Conservation (phyloP, 495 filamentous ascomycete species). For the Aspergillus kassunensis region DNA sequence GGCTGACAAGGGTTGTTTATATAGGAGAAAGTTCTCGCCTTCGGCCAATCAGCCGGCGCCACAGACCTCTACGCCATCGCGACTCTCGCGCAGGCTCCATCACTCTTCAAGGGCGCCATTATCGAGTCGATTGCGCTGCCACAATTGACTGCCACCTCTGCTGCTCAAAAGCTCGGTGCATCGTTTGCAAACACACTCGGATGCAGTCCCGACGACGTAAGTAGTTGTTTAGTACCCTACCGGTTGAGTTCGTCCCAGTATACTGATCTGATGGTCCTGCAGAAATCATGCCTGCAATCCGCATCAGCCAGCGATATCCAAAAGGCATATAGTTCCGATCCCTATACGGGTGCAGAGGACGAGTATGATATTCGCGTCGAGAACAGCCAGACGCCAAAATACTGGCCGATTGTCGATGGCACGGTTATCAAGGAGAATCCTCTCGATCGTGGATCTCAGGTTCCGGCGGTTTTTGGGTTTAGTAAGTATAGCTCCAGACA, state of each 20-base stretch:
- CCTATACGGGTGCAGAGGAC: slow-evolving; percentile 10
- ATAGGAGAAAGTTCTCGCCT: slow-evolving; percentile 33
- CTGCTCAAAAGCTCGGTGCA: slow-evolving; percentile 11
- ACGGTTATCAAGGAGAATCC: slow-evolving; percentile 32
- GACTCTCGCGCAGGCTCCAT: slow-evolving; percentile 31
- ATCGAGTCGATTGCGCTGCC: slow-evolving; percentile 32
- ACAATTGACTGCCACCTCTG: slow-evolving; percentile 14
- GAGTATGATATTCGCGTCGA: neutral
- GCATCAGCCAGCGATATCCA: slow-evolving; percentile 13
- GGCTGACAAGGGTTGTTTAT: too few species aligned
- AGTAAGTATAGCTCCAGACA: slow-evolving; percentile 15
- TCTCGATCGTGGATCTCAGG: slow-evolving; percentile 23
- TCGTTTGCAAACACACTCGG: slow-evolving; percentile 25
- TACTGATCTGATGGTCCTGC: neutral
- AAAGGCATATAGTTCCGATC: slow-evolving; percentile 13
- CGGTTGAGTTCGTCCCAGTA: too few species aligned
- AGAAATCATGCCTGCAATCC: slow-evolving; percentile 22
- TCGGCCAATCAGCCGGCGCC: slow-evolving; percentile 41
- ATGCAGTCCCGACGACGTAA: slow-evolving; percentile 25
- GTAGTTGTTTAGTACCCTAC: too few species aligned
- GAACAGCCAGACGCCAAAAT: slow-evolving; percentile 16
- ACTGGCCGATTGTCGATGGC: slow-evolving; percentile 31
- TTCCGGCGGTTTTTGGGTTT: slow-evolving; percentile 35
- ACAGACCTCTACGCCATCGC: slow-evolving; percentile 26
- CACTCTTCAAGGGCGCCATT: slow-evolving; percentile 29